Evolutionary conservation across 352 stramenopile genomes (phyloP).

Genomic region (Elongisporangium anandrum): DNA sequence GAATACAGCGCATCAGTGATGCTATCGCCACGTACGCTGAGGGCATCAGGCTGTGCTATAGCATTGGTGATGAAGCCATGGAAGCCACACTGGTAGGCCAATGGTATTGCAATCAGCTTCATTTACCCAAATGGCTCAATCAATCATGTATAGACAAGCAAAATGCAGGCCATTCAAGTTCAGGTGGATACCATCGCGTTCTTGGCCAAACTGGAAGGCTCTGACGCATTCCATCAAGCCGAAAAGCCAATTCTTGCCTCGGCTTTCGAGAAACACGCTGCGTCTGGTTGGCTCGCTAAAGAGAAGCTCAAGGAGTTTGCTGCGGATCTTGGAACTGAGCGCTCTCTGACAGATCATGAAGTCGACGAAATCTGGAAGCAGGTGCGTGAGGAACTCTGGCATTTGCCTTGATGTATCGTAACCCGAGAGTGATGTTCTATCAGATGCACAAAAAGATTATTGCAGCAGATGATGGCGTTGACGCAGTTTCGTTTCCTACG

Average conservation of each 20-base stretch:
- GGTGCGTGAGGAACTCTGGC: conserved; percentile 1
- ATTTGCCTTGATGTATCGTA: not conserved
- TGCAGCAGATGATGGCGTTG: not conserved
- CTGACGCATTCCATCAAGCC: conserved; percentile 8
- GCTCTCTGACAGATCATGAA: conserved; percentile 26
- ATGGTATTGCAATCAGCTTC: no score
- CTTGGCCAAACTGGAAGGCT: conserved; percentile 16
- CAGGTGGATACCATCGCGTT: conserved; percentile 20
- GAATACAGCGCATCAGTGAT: conserved; percentile 20
- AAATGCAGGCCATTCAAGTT: conserved; percentile 31
- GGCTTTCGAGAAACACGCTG: conserved; percentile 26
- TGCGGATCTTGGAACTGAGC: conserved; percentile 20
- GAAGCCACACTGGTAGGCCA: conserved; percentile 38
- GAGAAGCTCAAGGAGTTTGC: conserved; percentile 30
- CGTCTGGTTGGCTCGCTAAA: conserved; percentile 14
- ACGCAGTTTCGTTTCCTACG: conserved; percentile 22
- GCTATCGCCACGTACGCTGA: conserved; percentile 29
- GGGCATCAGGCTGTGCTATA: conserved; percentile 40
- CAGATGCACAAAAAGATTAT: conserved; percentile 3
- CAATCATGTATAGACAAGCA: conserved; percentile 22
- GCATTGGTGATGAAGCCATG: conserved; percentile 36
- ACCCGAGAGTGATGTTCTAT: not conserved
- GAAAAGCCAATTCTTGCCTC: conserved; percentile 32
- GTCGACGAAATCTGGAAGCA: conserved; percentile 55
- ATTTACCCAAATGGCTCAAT: no score